Evolutionary conservation across 495 filamentous ascomycete species (phyloP).

Genomic region (Aspergillus sclerotiicarbonarius): DNA sequence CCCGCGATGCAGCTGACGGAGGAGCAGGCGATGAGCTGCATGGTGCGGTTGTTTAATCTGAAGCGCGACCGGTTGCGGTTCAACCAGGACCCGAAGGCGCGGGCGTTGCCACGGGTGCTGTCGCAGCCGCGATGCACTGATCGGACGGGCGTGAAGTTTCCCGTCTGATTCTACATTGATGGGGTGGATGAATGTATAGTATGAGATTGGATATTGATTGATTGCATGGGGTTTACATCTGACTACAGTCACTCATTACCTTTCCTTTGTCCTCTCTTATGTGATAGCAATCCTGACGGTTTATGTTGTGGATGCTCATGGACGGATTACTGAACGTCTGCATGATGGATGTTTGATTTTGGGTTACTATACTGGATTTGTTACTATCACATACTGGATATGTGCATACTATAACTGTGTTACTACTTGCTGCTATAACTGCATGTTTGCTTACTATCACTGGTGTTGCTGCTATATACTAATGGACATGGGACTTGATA

Average conservation of each 20-base stretch:
- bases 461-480: too few species aligned
- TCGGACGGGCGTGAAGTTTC: conserved; percentile 19
- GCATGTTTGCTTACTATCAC: too few species aligned
- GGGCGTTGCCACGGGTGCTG: conserved; percentile 16
- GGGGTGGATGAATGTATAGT: conserved; percentile 1
- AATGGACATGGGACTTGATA: too few species aligned
- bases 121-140: conserved; percentile 19
- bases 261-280: conserved; percentile 3
- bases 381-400: too few species aligned
- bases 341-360: too few species aligned
- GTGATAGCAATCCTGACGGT: neutral
- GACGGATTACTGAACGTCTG: neutral
- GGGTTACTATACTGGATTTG: too few species aligned
- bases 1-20: conserved; percentile 9
- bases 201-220: neutral
- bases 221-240: neutral
- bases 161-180: conserved; percentile 5
- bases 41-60: conserved; percentile 21
- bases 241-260: neutral
- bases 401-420: too few species aligned
- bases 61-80: conserved; percentile 22
- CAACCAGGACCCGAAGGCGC: conserved; percentile 22
- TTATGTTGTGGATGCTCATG: neutral
- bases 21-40: conserved; percentile 22
- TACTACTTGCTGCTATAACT: too few species aligned